A percentile compares a stretch with the other conserved stretches of the same genome.
These are phyloP conservation scores for Ophiostoma quercus DNA, from an alignment of 2,329 filamentous ascomycete genomes.

Conservation along the genomic window DNA sequence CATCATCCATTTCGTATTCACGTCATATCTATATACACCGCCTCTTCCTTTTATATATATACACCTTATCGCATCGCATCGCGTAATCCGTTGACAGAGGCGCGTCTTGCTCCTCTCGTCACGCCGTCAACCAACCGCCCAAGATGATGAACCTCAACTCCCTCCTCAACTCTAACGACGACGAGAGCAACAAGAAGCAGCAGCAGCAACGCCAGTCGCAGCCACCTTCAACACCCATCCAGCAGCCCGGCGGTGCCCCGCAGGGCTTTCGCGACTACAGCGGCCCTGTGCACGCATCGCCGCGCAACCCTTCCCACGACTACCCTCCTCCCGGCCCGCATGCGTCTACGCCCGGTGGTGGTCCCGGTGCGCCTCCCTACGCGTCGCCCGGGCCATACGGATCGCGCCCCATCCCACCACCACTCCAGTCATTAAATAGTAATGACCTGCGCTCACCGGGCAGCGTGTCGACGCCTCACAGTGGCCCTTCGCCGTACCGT, in stretches of 20 bases:
- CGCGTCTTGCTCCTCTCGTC: conserved; percentile 10
- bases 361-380: conserved; percentile 36
- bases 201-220: conserved; percentile 23
- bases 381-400: conserved; percentile 38
- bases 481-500: conserved; percentile 47
- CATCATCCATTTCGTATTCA: background rate
- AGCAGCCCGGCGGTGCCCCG: conserved; percentile 36
- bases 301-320: conserved; percentile 43
- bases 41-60: background rate
- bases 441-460: conserved; percentile 50
- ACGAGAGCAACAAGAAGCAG: conserved; percentile 29
- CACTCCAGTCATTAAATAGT: conserved; percentile 43
- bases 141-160: conserved; percentile 48
- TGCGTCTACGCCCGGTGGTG: conserved; percentile 32
- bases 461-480: conserved; percentile 36
- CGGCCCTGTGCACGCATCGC: conserved; percentile 46
- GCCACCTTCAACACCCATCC: conserved; percentile 37
- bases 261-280: conserved; percentile 50
- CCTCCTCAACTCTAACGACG: conserved; percentile 52
- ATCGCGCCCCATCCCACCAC: conserved; percentile 40
- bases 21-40: background rate
- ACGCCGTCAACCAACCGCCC: conserved; percentile 27
- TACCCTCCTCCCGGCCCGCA: conserved; percentile 32
- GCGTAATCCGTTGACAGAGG: conserved; percentile 1
- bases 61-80: background rate